Conservation (phyloP, 2,329 filamentous ascomycete genomes). For the Talaromyces islandicus region DNA sequence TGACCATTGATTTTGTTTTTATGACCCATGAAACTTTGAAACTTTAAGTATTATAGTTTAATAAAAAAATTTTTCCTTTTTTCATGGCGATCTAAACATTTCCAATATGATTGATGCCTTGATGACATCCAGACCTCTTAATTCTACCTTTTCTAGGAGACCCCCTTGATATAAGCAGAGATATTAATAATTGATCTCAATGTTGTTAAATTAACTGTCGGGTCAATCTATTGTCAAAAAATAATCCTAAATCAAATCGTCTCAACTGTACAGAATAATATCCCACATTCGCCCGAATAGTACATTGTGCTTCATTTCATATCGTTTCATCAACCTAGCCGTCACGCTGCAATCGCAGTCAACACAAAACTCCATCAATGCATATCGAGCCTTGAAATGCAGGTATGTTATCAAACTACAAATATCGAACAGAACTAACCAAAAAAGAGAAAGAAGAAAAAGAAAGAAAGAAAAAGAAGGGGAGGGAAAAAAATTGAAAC, state of each 20-base stretch:
- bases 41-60: neutral
- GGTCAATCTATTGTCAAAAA: neutral
- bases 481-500: too few relatives aligned
- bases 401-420: neutral
- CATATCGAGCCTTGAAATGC: neutral
- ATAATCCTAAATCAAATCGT: neutral
- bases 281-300: neutral
- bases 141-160: neutral
- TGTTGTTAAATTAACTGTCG: neutral
- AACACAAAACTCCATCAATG: neutral
- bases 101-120: neutral
- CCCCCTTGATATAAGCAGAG: neutral
- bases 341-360: neutral
- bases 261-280: neutral
- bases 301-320: neutral
- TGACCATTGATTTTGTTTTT: neutral
- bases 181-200: too few relatives aligned
- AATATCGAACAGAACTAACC: neutral
- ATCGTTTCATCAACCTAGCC: neutral
- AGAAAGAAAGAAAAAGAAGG: too few relatives aligned
- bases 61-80: neutral
- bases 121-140: neutral
- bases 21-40: neutral
- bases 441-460: too few relatives aligned
- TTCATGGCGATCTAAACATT: neutral